These are phyloP conservation scores for Thelonectria olida DNA, from an alignment of 2,329 filamentous ascomycete genomes.

Conservation along the genomic window DNA sequence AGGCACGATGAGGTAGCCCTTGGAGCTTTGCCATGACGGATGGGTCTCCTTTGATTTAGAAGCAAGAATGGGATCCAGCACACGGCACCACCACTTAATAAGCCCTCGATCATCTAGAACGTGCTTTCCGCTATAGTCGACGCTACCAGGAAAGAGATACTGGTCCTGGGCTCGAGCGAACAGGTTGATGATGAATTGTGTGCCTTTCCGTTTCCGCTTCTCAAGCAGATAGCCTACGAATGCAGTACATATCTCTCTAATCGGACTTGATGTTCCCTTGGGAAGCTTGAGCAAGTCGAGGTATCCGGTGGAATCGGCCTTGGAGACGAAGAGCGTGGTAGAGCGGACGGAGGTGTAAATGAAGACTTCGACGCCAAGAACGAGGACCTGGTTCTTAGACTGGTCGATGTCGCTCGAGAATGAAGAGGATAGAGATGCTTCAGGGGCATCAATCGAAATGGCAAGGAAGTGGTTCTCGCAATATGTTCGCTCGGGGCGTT, in stretches of 20 bases:
- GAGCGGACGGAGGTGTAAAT: conserved; percentile 84
- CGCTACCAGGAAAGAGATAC: conserved; percentile 93
- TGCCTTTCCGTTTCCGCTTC: conserved; percentile 68
- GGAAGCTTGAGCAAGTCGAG: conserved; percentile 73
- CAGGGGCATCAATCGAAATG: conserved; percentile 54
- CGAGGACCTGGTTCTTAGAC: conserved; percentile 64
- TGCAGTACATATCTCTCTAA: conserved; percentile 76
- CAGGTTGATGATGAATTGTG: conserved; percentile 81
- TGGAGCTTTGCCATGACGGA: conserved; percentile 57
- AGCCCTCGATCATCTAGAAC: conserved; percentile 89
- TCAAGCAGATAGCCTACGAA: conserved; percentile 82
- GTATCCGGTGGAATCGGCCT: conserved; percentile 96
- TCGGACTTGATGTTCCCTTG: conserved; percentile 72
- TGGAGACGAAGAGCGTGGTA: conserved; percentile 93
- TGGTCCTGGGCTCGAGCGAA: conserved; percentile 93
- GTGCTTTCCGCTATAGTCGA: conserved; percentile 86
- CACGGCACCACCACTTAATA: conserved; percentile 95
- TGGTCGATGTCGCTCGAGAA: conserved; percentile 38
- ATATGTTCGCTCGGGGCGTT: conserved; percentile 79
- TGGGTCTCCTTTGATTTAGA: conserved; percentile 48
- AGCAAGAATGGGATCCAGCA: conserved; percentile 79
- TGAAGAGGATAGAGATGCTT: conserved; percentile 1
- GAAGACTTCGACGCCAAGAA: conserved; percentile 87
- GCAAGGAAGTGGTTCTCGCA: conserved; percentile 83
- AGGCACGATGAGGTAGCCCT: conserved; percentile 86